Base-by-base conservation (phyloP, 352 stramenopile genomes). In the Pythium sp. region DNA sequence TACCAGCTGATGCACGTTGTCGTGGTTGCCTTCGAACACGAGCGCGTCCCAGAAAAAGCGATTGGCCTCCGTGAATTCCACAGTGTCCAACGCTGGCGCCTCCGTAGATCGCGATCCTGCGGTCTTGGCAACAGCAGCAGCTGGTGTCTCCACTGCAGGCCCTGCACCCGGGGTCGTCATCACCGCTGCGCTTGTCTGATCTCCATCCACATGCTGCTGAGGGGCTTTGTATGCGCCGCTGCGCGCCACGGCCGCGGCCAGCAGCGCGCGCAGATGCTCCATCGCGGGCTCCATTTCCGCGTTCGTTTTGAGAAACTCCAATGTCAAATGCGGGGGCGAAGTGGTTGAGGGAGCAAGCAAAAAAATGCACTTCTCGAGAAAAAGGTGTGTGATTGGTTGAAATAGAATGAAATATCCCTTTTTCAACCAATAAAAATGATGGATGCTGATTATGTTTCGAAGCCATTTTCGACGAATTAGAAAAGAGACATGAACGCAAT, bases 31-130 rank as follows among this genome's bases (percentile, higher is more conserved):
- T n/a, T 82, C 75, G 22, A 65, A 64, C 51, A 72, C 65, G 11
- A 84, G 34, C 30, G 47, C 58, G 43, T 87, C 75, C 86, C 86
- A 94, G 73, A 80, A 90, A 41, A 73, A 67, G 51, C 71, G 71
- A 53, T 89, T 80, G 38, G 90, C 82, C 0, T 62, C 38, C 5
- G 72, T 61, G 9, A 89, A 71, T 5, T 72, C 43, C 15, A 24
- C 66, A 53, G 61, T 55, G 54, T 68, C 78, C 22, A 70, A 34
- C 26, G 61, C 66, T 12, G 34, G 22, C 41, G 70, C 61, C 14
- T 46, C 38, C 4, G 70, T 65, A 4, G 46, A 62, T 24, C 71
- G 38, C 20, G 67, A 46, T 14, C 15, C 66, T 28, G 43, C 47
- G 15, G 69, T 60, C 24, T 49, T 60, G 22, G 22, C 18, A 18